Base-by-base conservation (phyloP, 805 yeast species). In the Yarrowia deformans region DNA sequence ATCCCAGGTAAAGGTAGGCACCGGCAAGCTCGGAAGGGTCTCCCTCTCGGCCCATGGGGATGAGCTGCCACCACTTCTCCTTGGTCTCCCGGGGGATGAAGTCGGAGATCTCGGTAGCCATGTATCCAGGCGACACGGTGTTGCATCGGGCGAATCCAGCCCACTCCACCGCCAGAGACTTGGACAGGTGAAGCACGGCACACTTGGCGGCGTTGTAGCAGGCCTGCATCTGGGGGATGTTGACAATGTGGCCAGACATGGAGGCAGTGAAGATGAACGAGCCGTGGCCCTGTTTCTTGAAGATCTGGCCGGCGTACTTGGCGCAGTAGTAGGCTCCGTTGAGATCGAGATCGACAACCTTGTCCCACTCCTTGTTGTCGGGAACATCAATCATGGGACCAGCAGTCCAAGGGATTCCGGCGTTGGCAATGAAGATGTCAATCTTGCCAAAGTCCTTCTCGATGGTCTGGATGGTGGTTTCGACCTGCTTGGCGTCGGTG, bases 191-290 rank as follows among this genome's bases (percentile, higher is more conserved):
- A 72, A 88, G 77, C 34, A 90, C 87, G 12, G 88, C 97, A 48
- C 97, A 97, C 82, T 91, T 92, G 73, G 93, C 90, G 14, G 92
- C 91, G 75, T 91, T 91, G 82, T 91, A 91, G 48, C 90, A 87
- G 16, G 97, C 90, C 80, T 92, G 97, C 76, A 87, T 82, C 78
- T 93, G 95, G 32, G 97, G 97, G 71, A 87, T 86, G 79, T 92
- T 92, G 74, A 87, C 95, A 74, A 93, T 88, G 80, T 88, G 92
- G 16, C 91, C 97, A 34, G 95, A 89, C 90, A 92, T 92, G 48
- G 97, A 90, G 6, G 96, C 93, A 5, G 97, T 92, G 79, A 90
- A 84, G 73, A 92, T 87, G 73, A 93, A 82, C 1, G 96, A 89
- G 42, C 97, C 97, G 70, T 79, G 79, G n/a, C 90, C 90, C 75